Base-by-base conservation (phyloP, 805 yeast genomes). In the Tetrapisispora arboricola region DNA sequence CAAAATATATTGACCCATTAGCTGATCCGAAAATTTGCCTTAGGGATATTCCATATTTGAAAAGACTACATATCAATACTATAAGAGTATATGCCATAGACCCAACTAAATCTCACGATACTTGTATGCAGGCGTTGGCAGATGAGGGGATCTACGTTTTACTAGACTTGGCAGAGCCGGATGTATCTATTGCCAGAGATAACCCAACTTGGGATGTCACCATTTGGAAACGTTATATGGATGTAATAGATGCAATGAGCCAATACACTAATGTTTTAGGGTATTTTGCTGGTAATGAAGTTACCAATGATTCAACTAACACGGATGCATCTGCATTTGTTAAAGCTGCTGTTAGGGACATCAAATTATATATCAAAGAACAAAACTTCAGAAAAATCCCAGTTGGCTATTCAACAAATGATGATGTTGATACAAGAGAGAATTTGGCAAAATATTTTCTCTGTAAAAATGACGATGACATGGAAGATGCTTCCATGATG, bases 251-350 rank as follows among this genome's bases (percentile, higher is more conserved):
- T 63, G 66, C 73, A 50, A 75, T 92, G 68, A 75, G 78, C 44
- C 69, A 73, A 52, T 90, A 88, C 66, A 65, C 80, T 36, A 90
- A 90, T 64, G 75, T 85, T 16, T 70, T 90, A 48, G 98, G 97
- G 2, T 88, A 85, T 73, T 88, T 90, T 65, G 97, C 97, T 22
- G 98, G 97, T 46, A 92, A 92, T 65, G 98, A 90, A 72, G 97
- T 92, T 40, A 77, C 90, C 45, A 90, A 88, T 64, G 86, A 84
- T 57, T 66, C 64, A 33, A 67, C 86, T 37, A 88, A 85, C 64
- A 84, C 96, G 12, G 80, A 78, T 51, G 84, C 96, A 25, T 87
- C 96, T 22, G 86, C 96, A 1, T 90, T 79, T 63, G 95, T 92
- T 43, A 92, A 90, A 71, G 96, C 97, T 24, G 95, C 97, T 15